Evolutionary conservation across 2,329 filamentous ascomycete genomes (phyloP), one percentile per base, ranked within the genome.

Genomic region (Colletotrichum destructivum): DNA sequence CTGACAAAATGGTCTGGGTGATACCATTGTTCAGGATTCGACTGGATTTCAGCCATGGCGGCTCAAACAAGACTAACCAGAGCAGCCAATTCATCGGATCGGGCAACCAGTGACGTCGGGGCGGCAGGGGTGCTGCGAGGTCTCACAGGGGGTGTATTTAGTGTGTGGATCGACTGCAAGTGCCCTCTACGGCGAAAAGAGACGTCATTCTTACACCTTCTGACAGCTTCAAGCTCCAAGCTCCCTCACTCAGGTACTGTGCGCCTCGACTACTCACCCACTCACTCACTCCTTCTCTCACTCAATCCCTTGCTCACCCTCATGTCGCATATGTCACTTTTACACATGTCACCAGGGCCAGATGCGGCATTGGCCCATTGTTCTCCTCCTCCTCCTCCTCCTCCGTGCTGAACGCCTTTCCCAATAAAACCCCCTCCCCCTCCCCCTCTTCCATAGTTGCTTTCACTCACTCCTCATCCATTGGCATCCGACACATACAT

Each of bases 151-250:
- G 64, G 47, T 26, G 18, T 35, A 8, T 35, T 9, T 9, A 35
- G 31, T 35, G 31, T 9, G 62, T 66, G 67, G 67, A 70, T 70
- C 62, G 54, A 23, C 61, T 46, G 8, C 31, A 60, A 35, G 18
- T 26, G 54, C 54, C 8, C 62, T 54, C 18, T 12, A 9, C 11
- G 16, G 46, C 31, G n/a, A 26, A 55, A 3, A 47, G 46, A 55
- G 62, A 69, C 69, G 69, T 72, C 65, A 69, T 72, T 49, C 69
- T 69, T 55, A 72, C 69, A 71, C 59, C 65, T 49, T 59, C 31
- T 35, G 31, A 35, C 59, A 49, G 54, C 47, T 51, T 40, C 3
- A 16, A 55, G 23, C 26, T 54, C 46, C 49, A 9, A 35, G 31
- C 8, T 57, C 35, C 35, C 47, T 11, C 52, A 38, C 52, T 46